Percentiles rank a stretch among this genome's conserved stretches.
Evolutionary conservation across 1,284 basidiomycete genomes (phyloP).

Genomic region (Ceratobasidium sp.): DNA sequence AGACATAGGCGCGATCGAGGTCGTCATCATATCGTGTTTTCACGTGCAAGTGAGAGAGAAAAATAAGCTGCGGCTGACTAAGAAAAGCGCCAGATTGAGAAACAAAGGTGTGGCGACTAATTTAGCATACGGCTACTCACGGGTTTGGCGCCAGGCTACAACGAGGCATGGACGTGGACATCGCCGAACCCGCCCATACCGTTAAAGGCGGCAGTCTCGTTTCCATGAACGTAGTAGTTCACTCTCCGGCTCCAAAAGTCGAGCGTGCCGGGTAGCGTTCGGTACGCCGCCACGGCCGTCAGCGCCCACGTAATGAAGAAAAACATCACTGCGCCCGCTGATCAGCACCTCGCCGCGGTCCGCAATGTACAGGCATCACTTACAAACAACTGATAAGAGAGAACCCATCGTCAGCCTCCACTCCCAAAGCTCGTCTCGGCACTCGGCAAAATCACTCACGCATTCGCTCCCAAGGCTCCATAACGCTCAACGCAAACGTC

Average conservation of each 20-base stretch:
- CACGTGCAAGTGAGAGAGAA: constrained; percentile 3
- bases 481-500: constrained; percentile 71
- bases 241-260: constrained; percentile 9
- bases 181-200: neutral
- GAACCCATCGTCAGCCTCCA: constrained; percentile 18
- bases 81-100: too few relatives aligned
- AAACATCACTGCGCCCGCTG: constrained; percentile 14
- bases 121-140: too few relatives aligned
- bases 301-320: constrained; percentile 27
- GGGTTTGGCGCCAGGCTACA: too few relatives aligned
- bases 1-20: constrained; percentile 11
- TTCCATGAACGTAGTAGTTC: constrained; percentile 19
- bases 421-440: neutral
- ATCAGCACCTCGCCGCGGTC: neutral
- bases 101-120: too few relatives aligned
- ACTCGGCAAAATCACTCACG: constrained; percentile 8
- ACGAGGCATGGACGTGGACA: neutral
- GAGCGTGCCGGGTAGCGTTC: constrained; percentile 23
- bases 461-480: constrained; percentile 71
- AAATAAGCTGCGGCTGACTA: neutral
- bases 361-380: too few relatives aligned
- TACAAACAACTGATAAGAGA: constrained; percentile 22
- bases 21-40: constrained; percentile 13
- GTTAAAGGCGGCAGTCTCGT: too few relatives aligned
- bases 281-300: constrained; percentile 22